Evolutionary conservation across 345 rosid genomes (phyloP).

Genomic region (Acer campestre): DNA sequence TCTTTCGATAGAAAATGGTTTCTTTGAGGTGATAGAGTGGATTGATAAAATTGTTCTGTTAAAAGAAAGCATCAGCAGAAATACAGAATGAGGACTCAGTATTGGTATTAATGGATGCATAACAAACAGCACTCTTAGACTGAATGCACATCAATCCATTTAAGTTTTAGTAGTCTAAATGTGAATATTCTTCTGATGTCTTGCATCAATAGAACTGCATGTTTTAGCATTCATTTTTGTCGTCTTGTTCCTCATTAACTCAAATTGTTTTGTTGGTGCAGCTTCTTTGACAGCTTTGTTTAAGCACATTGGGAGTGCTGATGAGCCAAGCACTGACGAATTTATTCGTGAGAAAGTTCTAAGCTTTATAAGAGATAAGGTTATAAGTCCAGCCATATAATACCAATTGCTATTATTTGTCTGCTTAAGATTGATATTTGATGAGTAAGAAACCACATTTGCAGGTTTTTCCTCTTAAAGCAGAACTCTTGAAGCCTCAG

Average conservation of each 20-base stretch:
- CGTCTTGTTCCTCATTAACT: neutral
- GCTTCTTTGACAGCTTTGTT: conserved; percentile 87
- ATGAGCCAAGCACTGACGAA: conserved; percentile 75
- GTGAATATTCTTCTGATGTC: neutral
- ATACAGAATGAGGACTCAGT: neutral
- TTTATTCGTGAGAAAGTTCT: conserved; percentile 82
- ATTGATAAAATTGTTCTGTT: neutral
- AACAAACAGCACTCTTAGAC: neutral
- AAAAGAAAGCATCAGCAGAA: neutral
- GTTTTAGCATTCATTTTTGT: neutral
- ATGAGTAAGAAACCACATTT: conserved; percentile 18
- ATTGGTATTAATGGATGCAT: conserved; percentile 4
- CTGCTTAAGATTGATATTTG: conserved; percentile 11
- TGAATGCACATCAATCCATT: neutral
- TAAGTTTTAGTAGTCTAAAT: neutral
- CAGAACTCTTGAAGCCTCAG: conserved; percentile 89
- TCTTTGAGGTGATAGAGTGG: neutral
- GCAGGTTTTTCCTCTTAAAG: conserved; percentile 89
- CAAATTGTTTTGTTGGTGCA: conserved; percentile 38
- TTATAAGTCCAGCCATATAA: conserved; percentile 24
- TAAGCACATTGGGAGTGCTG: conserved; percentile 73
- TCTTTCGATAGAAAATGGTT: neutral
- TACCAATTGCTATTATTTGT: neutral
- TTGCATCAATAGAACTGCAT: neutral
- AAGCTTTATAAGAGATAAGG: conserved; percentile 90